Evolutionary conservation across 164 flowering plant genomes (phyloP), one percentile per base, ranked within the genome.

Genomic region (Liriodendron chinense): DNA sequence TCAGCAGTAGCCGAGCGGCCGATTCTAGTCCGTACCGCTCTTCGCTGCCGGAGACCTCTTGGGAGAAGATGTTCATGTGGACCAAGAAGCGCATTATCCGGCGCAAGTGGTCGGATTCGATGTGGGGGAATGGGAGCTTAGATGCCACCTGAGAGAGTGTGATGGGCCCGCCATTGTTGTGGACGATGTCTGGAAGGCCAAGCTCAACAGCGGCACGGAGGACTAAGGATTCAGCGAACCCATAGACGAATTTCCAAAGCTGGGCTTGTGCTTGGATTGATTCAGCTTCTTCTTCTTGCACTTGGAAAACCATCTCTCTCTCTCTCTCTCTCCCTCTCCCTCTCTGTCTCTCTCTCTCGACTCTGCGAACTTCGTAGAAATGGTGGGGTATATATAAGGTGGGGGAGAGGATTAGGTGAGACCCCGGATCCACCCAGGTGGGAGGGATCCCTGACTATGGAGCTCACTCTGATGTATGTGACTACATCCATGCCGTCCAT

Each of bases 61-160:
- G n/a, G 20, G 2, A 47, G 24, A 74, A 63, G 26, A 78, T 50
- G 21, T 61, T 23, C 21, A 47, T 74, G 62, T 76, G 85, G 24
- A 84, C 89, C 1, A 89, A 77, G 1, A 84, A 26, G 7, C 87
- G 77, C 87, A 87, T 83, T 57, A 88, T 65, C 22, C 89, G 86
- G 0, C 72, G 56, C 47, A 88, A 87, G 77, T 14, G 80, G 49
- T 68, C 1, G 75, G 78, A 47, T 25, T 85, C 82, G 0, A 78
- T 75, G 1, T 79, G 62, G 14, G 82, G 67, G 0, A 81, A 25
- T n/a, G 47, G 72, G 16, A 80, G 71, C 12, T 24, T 0, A 3
- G 74, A 24, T 23, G 80, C 76, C 0, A 88, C 71, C 68, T 86
- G 72, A 0, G 69, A 5, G 3, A 78, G 68, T n/a, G n/a, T 67